Percentiles rank a stretch among this genome's conserved stretches.
Conservation (phyloP, 1,284 basidiomycete genomes). For the Erythrobasidium hasegawianum region DNA sequence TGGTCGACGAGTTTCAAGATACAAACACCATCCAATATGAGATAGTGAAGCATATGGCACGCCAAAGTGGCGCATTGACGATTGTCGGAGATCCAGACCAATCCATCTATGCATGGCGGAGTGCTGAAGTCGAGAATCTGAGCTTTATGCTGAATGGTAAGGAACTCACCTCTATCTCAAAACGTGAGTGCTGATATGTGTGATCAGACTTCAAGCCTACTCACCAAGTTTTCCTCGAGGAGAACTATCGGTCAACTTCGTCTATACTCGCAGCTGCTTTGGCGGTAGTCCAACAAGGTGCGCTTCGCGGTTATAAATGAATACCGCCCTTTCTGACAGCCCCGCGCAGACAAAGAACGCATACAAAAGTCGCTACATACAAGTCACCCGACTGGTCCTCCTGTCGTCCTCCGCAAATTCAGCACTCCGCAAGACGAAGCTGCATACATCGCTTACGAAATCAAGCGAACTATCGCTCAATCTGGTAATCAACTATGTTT, state of each 20-base stretch:
- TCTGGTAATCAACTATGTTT: slow-evolving; percentile 69
- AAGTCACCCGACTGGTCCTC: slow-evolving; percentile 61
- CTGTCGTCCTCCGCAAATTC: slow-evolving; percentile 56
- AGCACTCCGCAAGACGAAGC: slow-evolving; percentile 58
- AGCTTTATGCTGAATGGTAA: slow-evolving; percentile 67
- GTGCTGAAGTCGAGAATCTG: slow-evolving; percentile 76
- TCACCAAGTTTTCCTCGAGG: slow-evolving; percentile 69
- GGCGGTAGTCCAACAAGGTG: slow-evolving; percentile 77
- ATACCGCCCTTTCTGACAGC: no score
- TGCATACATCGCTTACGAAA: slow-evolving; percentile 69
- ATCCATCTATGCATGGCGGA: slow-evolving; percentile 87
- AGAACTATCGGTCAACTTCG: slow-evolving; percentile 82
- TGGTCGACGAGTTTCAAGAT: slow-evolving; percentile 90
- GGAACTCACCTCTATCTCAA: slow-evolving; percentile 39
- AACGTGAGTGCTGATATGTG: slow-evolving; percentile 43
- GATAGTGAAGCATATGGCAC: slow-evolving; percentile 70
- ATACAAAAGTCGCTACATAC: slow-evolving; percentile 73
- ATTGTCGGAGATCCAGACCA: slow-evolving; percentile 92
- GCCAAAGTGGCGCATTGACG: slow-evolving; percentile 57
- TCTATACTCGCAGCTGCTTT: slow-evolving; percentile 71
- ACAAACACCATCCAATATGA: slow-evolving; percentile 83
- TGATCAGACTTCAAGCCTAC: slow-evolving; percentile 59
- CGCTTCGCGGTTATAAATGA: background rate
- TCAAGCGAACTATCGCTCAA: slow-evolving; percentile 69
- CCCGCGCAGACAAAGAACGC: slow-evolving; percentile 60